Evolutionary conservation across 306 rosid genomes (phyloP).

Genomic region (Vigna nakashimae): DNA sequence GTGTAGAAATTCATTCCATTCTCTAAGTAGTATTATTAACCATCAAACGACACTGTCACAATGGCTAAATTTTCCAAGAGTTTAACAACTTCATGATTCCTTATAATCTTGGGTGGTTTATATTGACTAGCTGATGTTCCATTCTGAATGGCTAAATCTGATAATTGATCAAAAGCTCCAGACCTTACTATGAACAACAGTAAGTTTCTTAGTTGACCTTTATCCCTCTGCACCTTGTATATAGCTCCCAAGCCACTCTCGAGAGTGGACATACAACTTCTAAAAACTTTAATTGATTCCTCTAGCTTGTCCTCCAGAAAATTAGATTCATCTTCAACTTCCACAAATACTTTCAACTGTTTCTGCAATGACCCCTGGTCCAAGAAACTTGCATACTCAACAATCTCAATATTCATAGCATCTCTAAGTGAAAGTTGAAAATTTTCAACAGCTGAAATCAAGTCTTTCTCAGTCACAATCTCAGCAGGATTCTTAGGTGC

Average conservation of each 20-base stretch:
- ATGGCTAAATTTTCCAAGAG: constrained; percentile 52
- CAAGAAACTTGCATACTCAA: constrained; percentile 63
- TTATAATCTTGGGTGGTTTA: constrained; percentile 72
- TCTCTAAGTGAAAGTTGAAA: constrained; percentile 50
- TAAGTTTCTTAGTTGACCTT: constrained; percentile 56
- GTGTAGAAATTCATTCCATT: constrained; percentile 9
- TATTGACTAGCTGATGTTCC: constrained; percentile 73
- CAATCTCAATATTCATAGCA: constrained; percentile 51
- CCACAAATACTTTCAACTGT: constrained; percentile 60
- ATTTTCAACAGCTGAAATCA: constrained; percentile 56
- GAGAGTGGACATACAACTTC: constrained; percentile 49
- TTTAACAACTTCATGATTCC: constrained; percentile 52
- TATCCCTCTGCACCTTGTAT: constrained; percentile 57
- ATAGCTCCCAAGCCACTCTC: constrained; percentile 68
- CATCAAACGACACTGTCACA: constrained; percentile 41
- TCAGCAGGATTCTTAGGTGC: constrained; percentile 61
- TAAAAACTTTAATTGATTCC: constrained; percentile 46
- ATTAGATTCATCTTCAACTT: constrained; percentile 52
- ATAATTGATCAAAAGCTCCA: constrained; percentile 58
- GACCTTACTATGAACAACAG: constrained; percentile 50
- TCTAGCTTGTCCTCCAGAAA: constrained; percentile 44
- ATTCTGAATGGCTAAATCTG: constrained; percentile 55
- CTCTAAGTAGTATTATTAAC: constrained; percentile 22
- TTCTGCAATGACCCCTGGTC: constrained; percentile 50
- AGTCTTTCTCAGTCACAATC: constrained; percentile 64